Conservation (phyloP, 371 early-diverging fungal genomes). For the Cokeromyces recurvatus region DNA sequence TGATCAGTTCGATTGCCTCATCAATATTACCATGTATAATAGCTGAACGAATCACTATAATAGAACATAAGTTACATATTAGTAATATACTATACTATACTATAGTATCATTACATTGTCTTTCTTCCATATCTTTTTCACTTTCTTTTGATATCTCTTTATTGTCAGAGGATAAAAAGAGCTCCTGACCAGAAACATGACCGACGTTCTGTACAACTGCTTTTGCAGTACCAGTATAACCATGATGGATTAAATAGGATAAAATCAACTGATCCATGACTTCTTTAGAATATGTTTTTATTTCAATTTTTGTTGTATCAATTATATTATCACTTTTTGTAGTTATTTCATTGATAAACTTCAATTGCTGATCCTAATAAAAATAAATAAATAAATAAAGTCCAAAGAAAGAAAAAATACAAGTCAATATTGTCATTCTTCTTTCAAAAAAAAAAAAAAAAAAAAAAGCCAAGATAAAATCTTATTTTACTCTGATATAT, state of each 20-base stretch:
- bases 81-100: no score
- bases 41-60: slow-evolving; percentile 57
- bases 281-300: slow-evolving; percentile 6
- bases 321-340: background rate
- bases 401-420: no score
- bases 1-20: slow-evolving; percentile 58
- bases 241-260: slow-evolving; percentile 76
- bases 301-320: background rate
- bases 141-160: slow-evolving; percentile 10
- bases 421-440: no score
- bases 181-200: slow-evolving; percentile 9
- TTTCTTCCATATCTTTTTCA: slow-evolving; percentile 27
- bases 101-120: slow-evolving; percentile 26
- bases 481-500: no score
- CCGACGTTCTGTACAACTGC: slow-evolving; percentile 36
- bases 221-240: slow-evolving; percentile 67
- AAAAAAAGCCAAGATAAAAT: no score
- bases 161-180: background rate
- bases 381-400: background rate
- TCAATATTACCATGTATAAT: slow-evolving; percentile 73
- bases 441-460: no score
- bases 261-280: slow-evolving; percentile 59
- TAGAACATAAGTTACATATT: background rate
- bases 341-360: slow-evolving; percentile 4
- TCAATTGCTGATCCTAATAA: slow-evolving; percentile 3